These are phyloP conservation scores for Xylariales sp. DNA, from an alignment of 2,329 filamentous ascomycete species.

Conservation along the genomic window DNA sequence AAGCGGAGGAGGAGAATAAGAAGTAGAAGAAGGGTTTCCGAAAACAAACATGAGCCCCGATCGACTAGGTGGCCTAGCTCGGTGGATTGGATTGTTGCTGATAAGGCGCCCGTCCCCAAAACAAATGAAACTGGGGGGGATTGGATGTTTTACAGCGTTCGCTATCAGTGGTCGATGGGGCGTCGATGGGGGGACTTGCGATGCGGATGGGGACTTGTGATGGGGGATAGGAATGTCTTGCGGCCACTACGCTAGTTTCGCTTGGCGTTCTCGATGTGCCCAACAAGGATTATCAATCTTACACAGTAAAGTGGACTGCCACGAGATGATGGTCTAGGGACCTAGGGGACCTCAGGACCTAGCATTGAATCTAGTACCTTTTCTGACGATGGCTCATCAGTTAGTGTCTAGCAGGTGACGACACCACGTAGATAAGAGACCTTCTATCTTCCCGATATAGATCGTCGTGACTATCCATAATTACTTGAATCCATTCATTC, in stretches of 20 bases:
- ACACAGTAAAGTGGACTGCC: slow-evolving; percentile 29
- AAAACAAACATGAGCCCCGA: background rate
- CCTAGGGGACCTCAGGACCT: too few species aligned
- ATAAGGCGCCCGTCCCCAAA: slow-evolving; percentile 15
- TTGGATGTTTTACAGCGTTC: background rate
- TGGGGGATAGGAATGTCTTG: slow-evolving; percentile 11
- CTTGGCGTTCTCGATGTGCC: slow-evolving; percentile 29
- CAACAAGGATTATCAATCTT: slow-evolving; percentile 14
- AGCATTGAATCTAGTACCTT: background rate
- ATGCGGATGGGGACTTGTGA: too few species aligned
- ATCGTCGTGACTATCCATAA: slow-evolving; percentile 9
- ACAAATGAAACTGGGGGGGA: slow-evolving; percentile 12
- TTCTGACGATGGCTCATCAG: background rate
- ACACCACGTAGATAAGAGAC: slow-evolving; percentile 27
- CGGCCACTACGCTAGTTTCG: slow-evolving; percentile 26
- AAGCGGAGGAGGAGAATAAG: too few species aligned
- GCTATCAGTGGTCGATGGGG: slow-evolving; percentile 7
- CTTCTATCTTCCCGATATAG: slow-evolving; percentile 22
- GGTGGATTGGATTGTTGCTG: slow-evolving; percentile 4
- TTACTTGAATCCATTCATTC: slow-evolving; percentile 2
- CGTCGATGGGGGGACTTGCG: too few species aligned
- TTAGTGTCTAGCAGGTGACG: background rate
- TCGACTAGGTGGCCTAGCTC: background rate
- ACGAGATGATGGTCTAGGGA: slow-evolving; percentile 14
- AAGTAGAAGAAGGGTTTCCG: too few species aligned